A percentile compares a stretch with the other conserved stretches of the same genome.
These are phyloP conservation scores for Solanum piurae DNA, from an alignment of 257 asterid species.

Conservation along the genomic window DNA sequence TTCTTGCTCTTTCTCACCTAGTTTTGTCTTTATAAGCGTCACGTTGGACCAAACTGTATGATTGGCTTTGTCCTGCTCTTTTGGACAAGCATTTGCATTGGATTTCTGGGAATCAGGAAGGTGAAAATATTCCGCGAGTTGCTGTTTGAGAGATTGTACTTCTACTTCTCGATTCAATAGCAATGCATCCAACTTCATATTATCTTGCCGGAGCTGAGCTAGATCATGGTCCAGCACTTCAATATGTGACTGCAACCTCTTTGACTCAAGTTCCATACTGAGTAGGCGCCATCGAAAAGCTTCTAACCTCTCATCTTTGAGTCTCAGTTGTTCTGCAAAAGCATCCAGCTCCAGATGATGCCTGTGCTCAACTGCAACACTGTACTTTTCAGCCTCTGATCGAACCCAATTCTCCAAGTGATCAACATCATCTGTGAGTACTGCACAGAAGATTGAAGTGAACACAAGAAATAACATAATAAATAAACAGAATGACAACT, in stretches of 20 bases:
- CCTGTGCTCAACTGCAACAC: constrained; percentile 38
- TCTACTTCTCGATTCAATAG: constrained; percentile 58
- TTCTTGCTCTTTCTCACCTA: constrained; percentile 39
- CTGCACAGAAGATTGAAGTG: not conserved
- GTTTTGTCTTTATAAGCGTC: constrained; percentile 51
- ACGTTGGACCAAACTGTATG: constrained; percentile 74
- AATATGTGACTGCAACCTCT: constrained; percentile 45
- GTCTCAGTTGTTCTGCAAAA: constrained; percentile 72
- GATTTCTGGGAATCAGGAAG: constrained; percentile 43
- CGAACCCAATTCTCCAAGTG: constrained; percentile 44
- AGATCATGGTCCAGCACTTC: constrained; percentile 51
- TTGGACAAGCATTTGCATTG: constrained; percentile 29
- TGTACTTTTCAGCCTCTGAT: constrained; percentile 39
- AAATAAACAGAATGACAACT: not conserved
- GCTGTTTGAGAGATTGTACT: constrained; percentile 46
- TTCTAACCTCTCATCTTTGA: constrained; percentile 70
- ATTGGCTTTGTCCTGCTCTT: constrained; percentile 16
- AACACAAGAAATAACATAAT: not conserved
- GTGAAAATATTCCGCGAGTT: constrained; percentile 34
- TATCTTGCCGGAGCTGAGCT: constrained; percentile 46
- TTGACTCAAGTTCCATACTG: constrained; percentile 75
- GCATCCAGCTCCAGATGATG: constrained; percentile 65
- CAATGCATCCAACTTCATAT: constrained; percentile 41
- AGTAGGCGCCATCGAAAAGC: constrained; percentile 65
- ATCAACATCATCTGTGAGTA: constrained; percentile 26